These are phyloP conservation scores for cucumber (Cucumis sativus) DNA, from an alignment of 306 rosid species.

Conservation along the genomic window Cucumber_9930_V3 NC_026661.2:17287501-17288000, in stretches of 20 bases:
- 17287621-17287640: constrained; percentile 67
- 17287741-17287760: constrained; percentile 78
- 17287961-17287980: constrained; percentile 73
- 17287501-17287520: constrained; percentile 50
- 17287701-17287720: constrained; percentile 72
- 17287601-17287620: constrained; percentile 86
- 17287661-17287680: constrained; percentile 84
- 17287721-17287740: constrained; percentile 92
- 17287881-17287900: neutral
- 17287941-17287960: constrained; percentile 82
- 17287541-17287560: constrained; percentile 60
- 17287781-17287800: constrained; percentile 12
- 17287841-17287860: neutral
- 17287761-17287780: constrained; percentile 57
- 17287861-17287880: neutral
- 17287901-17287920: constrained; percentile 47
- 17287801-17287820: constrained; percentile 11
- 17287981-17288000: constrained; percentile 69
- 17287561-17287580: constrained; percentile 90
- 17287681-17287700: constrained; percentile 82
- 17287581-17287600: constrained; percentile 96
- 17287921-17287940: constrained; percentile 89
- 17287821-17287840: neutral
- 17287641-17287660: constrained; percentile 87
- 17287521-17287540: constrained; percentile 43